phyloP scores from a whole-genome alignment of 257 asterid genomes.

The Jaltomata sinuosa region DNA sequence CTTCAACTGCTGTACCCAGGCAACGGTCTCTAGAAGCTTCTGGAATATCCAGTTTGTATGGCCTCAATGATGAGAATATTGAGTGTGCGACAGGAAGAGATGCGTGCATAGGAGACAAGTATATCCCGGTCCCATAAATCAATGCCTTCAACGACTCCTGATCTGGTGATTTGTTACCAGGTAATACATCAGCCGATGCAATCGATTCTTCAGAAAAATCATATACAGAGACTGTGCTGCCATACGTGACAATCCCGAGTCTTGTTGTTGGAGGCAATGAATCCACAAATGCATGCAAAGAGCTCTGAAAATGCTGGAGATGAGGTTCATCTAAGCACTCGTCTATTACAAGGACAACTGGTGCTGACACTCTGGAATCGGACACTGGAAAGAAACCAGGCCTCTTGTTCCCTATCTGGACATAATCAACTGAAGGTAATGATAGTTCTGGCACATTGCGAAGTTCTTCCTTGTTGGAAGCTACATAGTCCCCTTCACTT shows the following conservation, averaged over 20 bases:
- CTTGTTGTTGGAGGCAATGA: conserved; percentile 81
- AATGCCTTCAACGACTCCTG: conserved; percentile 76
- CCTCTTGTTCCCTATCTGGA: conserved; percentile 62
- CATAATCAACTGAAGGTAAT: conserved; percentile 70
- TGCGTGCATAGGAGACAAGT: conserved; percentile 75
- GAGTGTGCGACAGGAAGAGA: conserved; percentile 84
- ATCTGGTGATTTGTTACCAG: conserved; percentile 65
- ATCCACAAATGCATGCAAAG: conserved; percentile 93
- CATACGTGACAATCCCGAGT: conserved; percentile 76
- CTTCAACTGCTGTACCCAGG: conserved; percentile 88
- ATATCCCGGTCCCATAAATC: conserved; percentile 86
- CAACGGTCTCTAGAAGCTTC: conserved; percentile 92
- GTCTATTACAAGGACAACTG: conserved; percentile 79
- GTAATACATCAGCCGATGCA: conserved; percentile 86
- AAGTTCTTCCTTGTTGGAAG: conserved; percentile 75
- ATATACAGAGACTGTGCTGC: conserved; percentile 76
- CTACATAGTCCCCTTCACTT: conserved; percentile 84
- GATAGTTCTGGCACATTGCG: conserved; percentile 70
- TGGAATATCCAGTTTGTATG: conserved; percentile 58
- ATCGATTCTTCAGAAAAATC: conserved; percentile 88
- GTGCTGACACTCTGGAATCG: conserved; percentile 76
- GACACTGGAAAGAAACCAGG: conserved; percentile 76
- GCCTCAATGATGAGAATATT: conserved; percentile 70
- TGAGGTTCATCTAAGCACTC: conserved; percentile 93
- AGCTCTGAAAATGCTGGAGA: conserved; percentile 83